Evolutionary conservation across 1,139 yeast genomes (phyloP), one percentile per base, ranked within the genome.

Genomic region (Nadsonia commutata): DNA sequence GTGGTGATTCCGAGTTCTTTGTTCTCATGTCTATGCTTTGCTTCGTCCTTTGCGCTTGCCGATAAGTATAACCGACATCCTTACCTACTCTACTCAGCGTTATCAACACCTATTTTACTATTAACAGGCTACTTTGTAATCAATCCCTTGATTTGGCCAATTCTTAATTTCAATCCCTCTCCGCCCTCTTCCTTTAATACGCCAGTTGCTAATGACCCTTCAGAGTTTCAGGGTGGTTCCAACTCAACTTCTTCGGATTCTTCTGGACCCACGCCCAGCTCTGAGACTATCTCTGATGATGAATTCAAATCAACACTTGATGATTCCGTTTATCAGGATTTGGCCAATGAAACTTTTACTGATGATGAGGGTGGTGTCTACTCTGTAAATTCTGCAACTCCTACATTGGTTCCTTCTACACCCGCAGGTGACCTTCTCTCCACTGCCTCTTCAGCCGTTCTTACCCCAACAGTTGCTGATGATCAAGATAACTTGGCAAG

Each of bases 61-160:
- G 47, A 52, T 2, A 44, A 52, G n/a, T 38, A 46, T 19, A 52
- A 51, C 38, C 45, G 52, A 21, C 60, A 56, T 42, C 60, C 60
- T 3, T 56, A 56, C 40, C 46, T 56, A 43, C 38, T 56, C 18
- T 55, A 56, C 44, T 46, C 54, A 6, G 55, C 55, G 3, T 43
- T 55, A 20, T 43, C 54, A 2, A 45, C 54, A 37, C 58, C 58
- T 1, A 31, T 51, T 3, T 13, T 27, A 27, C 33, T 27, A 4
- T 3, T 27, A 4, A 9, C 33, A 7, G n/a, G n/a, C n/a, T 27
- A 27, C n/a, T 6, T 27, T 27, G n/a, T 11, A 27, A 27, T 8
- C n/a, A 13, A 9, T 8, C 33, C 33, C 3, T 13, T 27, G n/a
- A 13, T 27, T 6, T 39, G 49, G 2, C 43, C 44, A n/a, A 43